Base-by-base conservation (phyloP, 1,284 basidiomycete species). In the Microbotryum lychnidis-dioicae region DNA sequence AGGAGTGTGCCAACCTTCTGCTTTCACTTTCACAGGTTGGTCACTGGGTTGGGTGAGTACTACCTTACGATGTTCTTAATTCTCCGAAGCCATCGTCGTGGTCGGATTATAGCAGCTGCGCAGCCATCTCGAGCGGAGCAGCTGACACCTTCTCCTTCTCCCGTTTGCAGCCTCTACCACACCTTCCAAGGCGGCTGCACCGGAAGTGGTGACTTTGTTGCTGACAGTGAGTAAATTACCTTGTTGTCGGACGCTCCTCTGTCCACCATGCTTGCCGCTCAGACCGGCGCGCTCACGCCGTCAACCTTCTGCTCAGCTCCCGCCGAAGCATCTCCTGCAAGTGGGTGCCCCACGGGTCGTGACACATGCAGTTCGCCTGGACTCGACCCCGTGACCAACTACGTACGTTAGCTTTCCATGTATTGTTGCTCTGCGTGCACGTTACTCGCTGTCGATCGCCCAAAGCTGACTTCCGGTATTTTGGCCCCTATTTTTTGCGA, bases 101-200 rank as follows among this genome's bases (percentile, higher is more conserved):
- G 27, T 1, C 16, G 9, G 16, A 14, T 3, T 2, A 0, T n/a
- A 23, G 23, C 12, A 12, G 18, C 21, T 23, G 27, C 37, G 23
- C 42, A n/a, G 23, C 45, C 14, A 25, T 21, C 14, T 33, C 69
- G 67, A 2, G 3, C 21, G 48, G 4, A 29, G 6, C 25, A 33
- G 33, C 51, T 53, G 25, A 53, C 9, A 10, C 50, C 33, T 37
- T 25, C 42, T 4, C 25, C 33, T 33, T 63, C 70, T 33, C 63
- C 70, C 52, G 72, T 69, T 69, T 51, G 82, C 66, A 81, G 82
- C 44, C 76, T 83, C 46, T 82, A 80, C 74, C 82, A 83, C 71
- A 81, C 81, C 47, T 84, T 83, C 76, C 79, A 83, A 69, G 81
- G 81, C 37, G 81, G 82, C 8, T 83, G 81, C 76, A 67, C 65